phyloP scores from a whole-genome alignment of 2,329 filamentous ascomycete species.

The Diaporthe caulivora region DNA sequence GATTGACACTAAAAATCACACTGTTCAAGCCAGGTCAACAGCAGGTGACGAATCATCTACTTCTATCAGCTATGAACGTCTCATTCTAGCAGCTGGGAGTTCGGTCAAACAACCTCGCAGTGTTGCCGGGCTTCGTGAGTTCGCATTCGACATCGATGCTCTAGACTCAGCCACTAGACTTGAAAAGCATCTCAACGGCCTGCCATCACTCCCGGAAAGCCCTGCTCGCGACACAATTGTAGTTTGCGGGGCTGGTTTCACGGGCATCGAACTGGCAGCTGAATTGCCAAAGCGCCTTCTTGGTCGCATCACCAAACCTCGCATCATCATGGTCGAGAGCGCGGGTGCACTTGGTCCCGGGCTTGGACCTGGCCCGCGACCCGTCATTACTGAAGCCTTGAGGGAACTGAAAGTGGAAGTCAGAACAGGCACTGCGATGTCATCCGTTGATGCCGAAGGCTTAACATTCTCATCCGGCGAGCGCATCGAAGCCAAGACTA shows the following conservation, averaged over 20 bases:
- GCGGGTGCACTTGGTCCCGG: neutral
- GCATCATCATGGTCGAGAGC: slow-evolving; percentile 1
- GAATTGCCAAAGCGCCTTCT: slow-evolving; percentile 11
- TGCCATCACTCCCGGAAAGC: neutral
- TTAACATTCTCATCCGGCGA: neutral
- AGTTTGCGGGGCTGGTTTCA: slow-evolving; percentile 5
- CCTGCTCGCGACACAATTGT: slow-evolving; percentile 10
- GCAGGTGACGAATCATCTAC: neutral
- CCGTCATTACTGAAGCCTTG: slow-evolving; percentile 1
- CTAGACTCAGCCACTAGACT: neutral
- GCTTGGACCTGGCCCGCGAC: neutral
- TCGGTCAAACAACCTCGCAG: neutral
- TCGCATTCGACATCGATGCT: slow-evolving; percentile 7
- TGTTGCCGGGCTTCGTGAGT: neutral
- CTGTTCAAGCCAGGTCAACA: neutral
- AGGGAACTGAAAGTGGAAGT: neutral
- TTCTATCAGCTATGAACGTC: neutral
- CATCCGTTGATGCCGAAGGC: slow-evolving; percentile 2
- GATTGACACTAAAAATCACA: neutral
- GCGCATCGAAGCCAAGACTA: slow-evolving; percentile 1
- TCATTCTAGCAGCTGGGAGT: slow-evolving; percentile 19
- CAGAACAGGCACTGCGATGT: neutral
- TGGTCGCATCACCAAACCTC: neutral
- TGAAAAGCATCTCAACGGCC: neutral
- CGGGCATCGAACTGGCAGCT: slow-evolving; percentile 10